Evolutionary conservation across 371 early-diverging fungal genomes (phyloP), one percentile per base, ranked within the genome.

Genomic region (Syncephalastrum monosporum): DNA sequence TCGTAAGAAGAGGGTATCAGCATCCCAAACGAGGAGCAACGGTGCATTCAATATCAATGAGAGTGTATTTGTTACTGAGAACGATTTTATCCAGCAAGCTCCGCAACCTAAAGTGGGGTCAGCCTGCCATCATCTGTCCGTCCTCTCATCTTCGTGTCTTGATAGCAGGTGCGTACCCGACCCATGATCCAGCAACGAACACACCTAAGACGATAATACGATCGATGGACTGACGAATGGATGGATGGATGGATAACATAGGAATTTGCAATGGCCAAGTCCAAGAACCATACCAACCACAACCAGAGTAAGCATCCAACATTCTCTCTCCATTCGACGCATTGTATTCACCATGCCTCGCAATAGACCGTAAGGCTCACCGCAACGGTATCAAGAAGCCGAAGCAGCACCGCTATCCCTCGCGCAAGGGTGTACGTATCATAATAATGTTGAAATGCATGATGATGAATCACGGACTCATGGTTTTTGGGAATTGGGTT

Each of bases 271-370:
- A 94, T 96, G 96, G 81, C 96, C 81, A 97, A 97, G 90, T 91
- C 92, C 62, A 97, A 98, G 95, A 99, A 99, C 90, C 99, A 98
- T 91, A 99, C 99, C 83, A 98, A 98, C 91, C 97, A 97, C 93
- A 99, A 99, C 92, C 99, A 99, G 85, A 97, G 83, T 84, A 84
- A 64, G 80, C 71, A 21, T 23, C 42, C 17, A 43, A 45, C 14
- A 15, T 42, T 16, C 12, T 43, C 12, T 43, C 4, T 24, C 8
- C 45, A 43, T 49, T 27, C 33, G 19, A 46, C 14, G 45, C 53
- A 64, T 50, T 51, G 48, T 60, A 57, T 53, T 60, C n/a, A 21
- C 27, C 19, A 6, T 17, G 29, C 13, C 13, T 6, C 4, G 51
- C 15, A 2, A 25, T 42, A 85, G 84, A 93, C 93, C 85, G 86